Percentiles rank a stretch among this genome's conserved stretches.
Evolutionary conservation across 176 grass and related monocot species (phyloP).

Genomic region (Miscanthus lutarioriparius): DNA sequence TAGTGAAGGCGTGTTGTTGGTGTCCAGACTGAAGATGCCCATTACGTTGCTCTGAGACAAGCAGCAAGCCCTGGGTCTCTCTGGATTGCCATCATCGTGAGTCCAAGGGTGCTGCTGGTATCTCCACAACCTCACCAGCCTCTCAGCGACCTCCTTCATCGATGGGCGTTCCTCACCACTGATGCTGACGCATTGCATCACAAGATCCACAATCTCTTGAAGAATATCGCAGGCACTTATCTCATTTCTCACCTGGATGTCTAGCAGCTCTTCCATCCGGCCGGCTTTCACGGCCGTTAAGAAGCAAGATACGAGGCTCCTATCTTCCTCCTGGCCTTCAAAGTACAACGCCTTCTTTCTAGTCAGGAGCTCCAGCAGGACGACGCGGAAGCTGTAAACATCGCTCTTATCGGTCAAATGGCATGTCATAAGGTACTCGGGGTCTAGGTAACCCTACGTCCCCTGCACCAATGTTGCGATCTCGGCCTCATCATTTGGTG

Average conservation of each 20-base stretch:
- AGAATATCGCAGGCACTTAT: conserved; percentile 28
- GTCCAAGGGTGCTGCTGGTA: conserved; percentile 26
- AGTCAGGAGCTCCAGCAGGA: conserved; percentile 63
- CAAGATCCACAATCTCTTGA: conserved; percentile 35
- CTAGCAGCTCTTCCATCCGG: conserved; percentile 41
- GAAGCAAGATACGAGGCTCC: conserved; percentile 56
- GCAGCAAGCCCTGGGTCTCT: conserved; percentile 37
- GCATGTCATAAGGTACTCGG: conserved; percentile 53
- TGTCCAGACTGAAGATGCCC: too few species aligned
- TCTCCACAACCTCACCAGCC: conserved; percentile 44
- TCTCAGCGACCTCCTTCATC: conserved; percentile 63
- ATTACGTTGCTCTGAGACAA: too few species aligned
- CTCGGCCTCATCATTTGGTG: conserved; percentile 47
- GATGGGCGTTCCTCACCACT: conserved; percentile 55
- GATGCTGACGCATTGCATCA: conserved; percentile 57
- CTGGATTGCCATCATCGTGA: not conserved
- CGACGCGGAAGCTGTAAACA: conserved; percentile 67
- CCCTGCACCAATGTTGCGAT: conserved; percentile 66
- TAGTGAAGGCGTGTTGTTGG: too few species aligned
- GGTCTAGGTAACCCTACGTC: conserved; percentile 68
- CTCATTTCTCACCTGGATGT: conserved; percentile 40
- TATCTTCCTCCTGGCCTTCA: conserved; percentile 40
- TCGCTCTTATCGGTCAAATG: conserved; percentile 63
- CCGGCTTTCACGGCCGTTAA: conserved; percentile 25
- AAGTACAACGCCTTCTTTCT: conserved; percentile 61